Percentiles rank a stretch among this genome's conserved stretches.
These are phyloP conservation scores for Eutrema heterophyllum DNA, from an alignment of 345 rosid species.

Conservation along the genomic window DNA sequence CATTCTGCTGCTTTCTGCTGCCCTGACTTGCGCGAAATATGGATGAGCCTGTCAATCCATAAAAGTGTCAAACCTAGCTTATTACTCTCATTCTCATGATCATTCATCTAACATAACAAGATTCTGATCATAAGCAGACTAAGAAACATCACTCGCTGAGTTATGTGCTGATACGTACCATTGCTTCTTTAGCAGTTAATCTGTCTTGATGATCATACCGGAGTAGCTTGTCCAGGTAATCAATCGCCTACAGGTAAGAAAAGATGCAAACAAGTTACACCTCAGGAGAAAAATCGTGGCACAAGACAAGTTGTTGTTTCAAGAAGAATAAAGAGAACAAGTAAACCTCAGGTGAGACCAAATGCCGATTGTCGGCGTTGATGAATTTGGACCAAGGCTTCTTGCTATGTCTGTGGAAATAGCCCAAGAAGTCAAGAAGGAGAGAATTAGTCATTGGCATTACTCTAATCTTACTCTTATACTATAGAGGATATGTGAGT, in stretches of 20 bases:
- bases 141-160: background rate
- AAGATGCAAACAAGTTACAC: background rate
- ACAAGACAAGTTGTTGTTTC: background rate
- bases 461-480: background rate
- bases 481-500: background rate
- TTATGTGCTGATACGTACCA: slow-evolving; percentile 44
- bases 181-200: slow-evolving; percentile 93
- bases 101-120: background rate
- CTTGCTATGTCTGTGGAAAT: slow-evolving; percentile 72
- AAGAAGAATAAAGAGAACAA: background rate
- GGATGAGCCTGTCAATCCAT: slow-evolving; percentile 59
- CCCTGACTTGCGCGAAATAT: slow-evolving; percentile 86
- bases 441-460: background rate
- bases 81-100: background rate
- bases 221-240: slow-evolving; percentile 90
- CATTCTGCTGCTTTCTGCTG: slow-evolving; percentile 91
- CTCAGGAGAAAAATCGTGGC: background rate
- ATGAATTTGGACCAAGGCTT: slow-evolving; percentile 92
- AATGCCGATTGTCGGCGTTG: slow-evolving; percentile 85
- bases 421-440: background rate
- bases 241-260: slow-evolving; percentile 60
- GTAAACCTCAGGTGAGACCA: slow-evolving; percentile 85
- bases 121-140: background rate
- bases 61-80: background rate
- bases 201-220: slow-evolving; percentile 96